Evolutionary conservation across 2,329 filamentous ascomycete genomes (phyloP), one percentile per base, ranked within the genome.

Genomic region (Zasmidium cellare): DNA sequence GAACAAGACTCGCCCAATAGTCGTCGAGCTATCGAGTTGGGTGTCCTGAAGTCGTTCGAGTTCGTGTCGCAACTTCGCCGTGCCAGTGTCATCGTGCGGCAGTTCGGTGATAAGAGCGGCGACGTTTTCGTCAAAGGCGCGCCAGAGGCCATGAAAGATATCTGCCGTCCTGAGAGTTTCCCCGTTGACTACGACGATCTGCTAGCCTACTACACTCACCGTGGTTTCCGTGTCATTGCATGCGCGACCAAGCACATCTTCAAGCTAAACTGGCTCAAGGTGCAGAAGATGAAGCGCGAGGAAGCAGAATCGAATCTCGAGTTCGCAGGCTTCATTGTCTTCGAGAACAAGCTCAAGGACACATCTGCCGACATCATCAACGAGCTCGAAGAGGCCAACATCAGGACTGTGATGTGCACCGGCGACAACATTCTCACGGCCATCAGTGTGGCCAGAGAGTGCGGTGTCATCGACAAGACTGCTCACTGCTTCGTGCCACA

Each of bases 381-480:
- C 56, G 92, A 97, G 75, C 82, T 99, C 2, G 82, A 85, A 28
- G 81, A 88, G 53, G 93, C 96, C 7, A 89, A 89, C 56, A 96
- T 99, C 65, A 86, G 91, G 35, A 88, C 89, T 24, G 87, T 96
- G 52, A 99, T 99, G 94, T 96, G 96, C 62, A 99, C 94, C 0
- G 94, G 94, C 25, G 94, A 99, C 79, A 99, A 99, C 67, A 97
- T 97, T 62, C 78, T 97, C 55, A 99, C 94, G 9, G 94, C 94
- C 20, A 92, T 99, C 70, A 97, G 92, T 68, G 94, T 99, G 55
- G 93, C 92, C 2, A 84, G 92, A 67, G 92, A 97, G 70, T 97
- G 92, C 73, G 84, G 87, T 45, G 79, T 99, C 56, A 87, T 97
- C 64, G 86, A 92, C 68, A 85, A 83, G 61, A 87, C 85, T 24